Conservation (phyloP, 305 asterid genomes). For the Rubia peregrina region DNA sequence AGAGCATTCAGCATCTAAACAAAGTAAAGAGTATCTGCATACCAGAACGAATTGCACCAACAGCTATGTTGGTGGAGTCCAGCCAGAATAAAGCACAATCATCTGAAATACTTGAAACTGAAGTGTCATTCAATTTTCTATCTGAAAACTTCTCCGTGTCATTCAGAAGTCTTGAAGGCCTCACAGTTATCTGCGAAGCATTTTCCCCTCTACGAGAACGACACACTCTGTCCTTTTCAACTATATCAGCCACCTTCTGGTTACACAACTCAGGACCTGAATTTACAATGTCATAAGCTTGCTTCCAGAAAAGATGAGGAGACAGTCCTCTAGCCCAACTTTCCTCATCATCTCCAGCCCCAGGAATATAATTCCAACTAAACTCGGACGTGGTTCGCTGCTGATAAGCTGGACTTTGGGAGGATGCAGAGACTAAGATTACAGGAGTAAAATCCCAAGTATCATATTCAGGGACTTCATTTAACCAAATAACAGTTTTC, state of each 20-base stretch:
- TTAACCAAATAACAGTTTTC: constrained; percentile 88
- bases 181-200: constrained; percentile 62
- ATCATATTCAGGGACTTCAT: constrained; percentile 89
- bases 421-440: constrained; percentile 71
- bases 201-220: constrained; percentile 67
- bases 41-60: constrained; percentile 55
- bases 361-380: constrained; percentile 96
- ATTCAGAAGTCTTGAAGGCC: constrained; percentile 34
- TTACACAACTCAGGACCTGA: constrained; percentile 77
- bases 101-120: constrained; percentile 14
- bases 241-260: constrained; percentile 65
- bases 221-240: constrained; percentile 72
- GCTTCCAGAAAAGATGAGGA: constrained; percentile 79
- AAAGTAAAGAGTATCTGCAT: constrained; percentile 17
- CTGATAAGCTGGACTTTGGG: constrained; percentile 39
- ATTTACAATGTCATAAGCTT: constrained; percentile 69
- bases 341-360: constrained; percentile 99
- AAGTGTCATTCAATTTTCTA: constrained; percentile 22
- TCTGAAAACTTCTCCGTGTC: constrained; percentile 17
- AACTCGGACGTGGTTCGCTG: constrained; percentile 69
- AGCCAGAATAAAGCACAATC: constrained; percentile 39
- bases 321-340: constrained; percentile 92
- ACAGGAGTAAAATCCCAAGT: constrained; percentile 95
- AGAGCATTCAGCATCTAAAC: constrained; percentile 13
- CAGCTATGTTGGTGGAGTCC: constrained; percentile 69